Evolutionary conservation across 768 basidiomycete species (phyloP).

Genomic region (Gelatoporia subvermispora): DNA sequence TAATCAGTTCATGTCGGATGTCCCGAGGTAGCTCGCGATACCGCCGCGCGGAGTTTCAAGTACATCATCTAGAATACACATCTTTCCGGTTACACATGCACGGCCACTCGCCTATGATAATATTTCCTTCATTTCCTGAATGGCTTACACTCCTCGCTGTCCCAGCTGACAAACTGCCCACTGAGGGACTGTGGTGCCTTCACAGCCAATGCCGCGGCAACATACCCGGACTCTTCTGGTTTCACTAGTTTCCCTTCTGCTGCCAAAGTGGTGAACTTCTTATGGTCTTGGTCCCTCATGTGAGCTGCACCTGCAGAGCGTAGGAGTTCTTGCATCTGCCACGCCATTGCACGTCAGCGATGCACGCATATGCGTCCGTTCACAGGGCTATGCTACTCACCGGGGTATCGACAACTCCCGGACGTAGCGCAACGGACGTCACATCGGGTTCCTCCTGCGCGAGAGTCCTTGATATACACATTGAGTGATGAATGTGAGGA

Average conservation of each 20-base stretch:
- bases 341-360: neutral
- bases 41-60: too few relatives aligned
- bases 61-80: too few relatives aligned
- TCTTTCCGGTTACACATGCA: too few relatives aligned
- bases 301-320: conserved; percentile 43
- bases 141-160: conserved; percentile 59
- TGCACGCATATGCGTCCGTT: too few relatives aligned
- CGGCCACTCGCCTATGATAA: conserved; percentile 10
- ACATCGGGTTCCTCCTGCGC: conserved; percentile 80
- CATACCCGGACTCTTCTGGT: conserved; percentile 70
- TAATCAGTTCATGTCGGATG: too few relatives aligned
- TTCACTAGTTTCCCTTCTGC: conserved; percentile 66
- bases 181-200: conserved; percentile 55
- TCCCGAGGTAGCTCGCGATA: too few relatives aligned
- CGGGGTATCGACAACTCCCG: conserved; percentile 82
- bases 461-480: conserved; percentile 52
- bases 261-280: conserved; percentile 53
- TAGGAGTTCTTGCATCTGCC: conserved; percentile 66
- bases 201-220: conserved; percentile 75
- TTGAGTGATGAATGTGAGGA: neutral
- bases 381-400: conserved; percentile 37
- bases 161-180: conserved; percentile 82
- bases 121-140: conserved; percentile 32
- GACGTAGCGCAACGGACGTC: conserved; percentile 71
- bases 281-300: conserved; percentile 54